These are phyloP conservation scores for Cyclotella kingstonii DNA, from an alignment of 108 stramenopile genomes.

Conservation along the genomic window DNA sequence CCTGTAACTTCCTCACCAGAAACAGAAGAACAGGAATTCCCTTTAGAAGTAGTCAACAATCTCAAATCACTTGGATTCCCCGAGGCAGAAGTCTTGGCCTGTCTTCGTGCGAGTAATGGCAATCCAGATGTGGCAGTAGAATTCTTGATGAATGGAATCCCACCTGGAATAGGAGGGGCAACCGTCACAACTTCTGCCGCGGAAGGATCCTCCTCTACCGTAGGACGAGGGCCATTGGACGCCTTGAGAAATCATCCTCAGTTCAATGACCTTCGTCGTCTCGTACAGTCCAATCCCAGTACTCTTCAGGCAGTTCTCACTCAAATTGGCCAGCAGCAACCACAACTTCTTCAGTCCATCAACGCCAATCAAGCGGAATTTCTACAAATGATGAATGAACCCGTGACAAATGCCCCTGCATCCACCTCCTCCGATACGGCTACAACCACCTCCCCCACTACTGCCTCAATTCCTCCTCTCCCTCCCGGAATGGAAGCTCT, in stretches of 20 bases:
- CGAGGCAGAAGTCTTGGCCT: constrained; percentile 80
- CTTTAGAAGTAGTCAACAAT: constrained; percentile 68
- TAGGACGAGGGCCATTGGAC: constrained; percentile 51
- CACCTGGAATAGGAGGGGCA: constrained; percentile 49
- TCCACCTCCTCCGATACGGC: constrained; percentile 15
- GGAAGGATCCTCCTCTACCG: constrained; percentile 29
- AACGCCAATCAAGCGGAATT: constrained; percentile 93
- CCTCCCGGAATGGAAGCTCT: constrained; percentile 60
- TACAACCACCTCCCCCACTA: constrained; percentile 25
- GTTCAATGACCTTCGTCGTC: constrained; percentile 85
- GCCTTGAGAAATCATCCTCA: constrained; percentile 93
- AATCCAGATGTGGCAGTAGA: constrained; percentile 96
- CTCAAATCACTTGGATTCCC: constrained; percentile 86
- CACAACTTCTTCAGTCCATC: constrained; percentile 87
- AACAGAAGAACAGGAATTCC: constrained; percentile 46
- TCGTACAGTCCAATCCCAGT: constrained; percentile 92
- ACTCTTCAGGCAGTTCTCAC: constrained; percentile 84
- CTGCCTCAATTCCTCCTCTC: constrained; percentile 27
- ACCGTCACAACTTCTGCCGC: constrained; percentile 26
- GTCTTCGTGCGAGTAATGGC: constrained; percentile 91
- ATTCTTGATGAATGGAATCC: constrained; percentile 97
- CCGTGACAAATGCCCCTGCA: constrained; percentile 63
- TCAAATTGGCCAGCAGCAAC: constrained; percentile 92
- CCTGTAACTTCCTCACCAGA: constrained; percentile 35
- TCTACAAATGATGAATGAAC: constrained; percentile 97